Conservation (phyloP, 2,329 filamentous ascomycete species). For the Fusarium penzigii region DNA sequence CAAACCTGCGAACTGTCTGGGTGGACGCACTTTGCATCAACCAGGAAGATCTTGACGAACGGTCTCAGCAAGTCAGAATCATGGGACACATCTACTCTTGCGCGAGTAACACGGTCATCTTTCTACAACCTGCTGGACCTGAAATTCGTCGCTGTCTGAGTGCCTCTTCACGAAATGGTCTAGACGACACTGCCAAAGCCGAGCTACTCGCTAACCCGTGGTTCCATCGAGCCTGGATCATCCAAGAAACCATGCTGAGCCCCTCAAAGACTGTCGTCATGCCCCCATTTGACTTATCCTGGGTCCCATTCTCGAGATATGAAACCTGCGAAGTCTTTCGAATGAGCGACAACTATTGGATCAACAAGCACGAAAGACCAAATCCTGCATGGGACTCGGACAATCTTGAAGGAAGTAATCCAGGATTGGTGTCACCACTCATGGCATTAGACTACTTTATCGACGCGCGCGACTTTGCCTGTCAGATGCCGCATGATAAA, state of each 20-base stretch:
- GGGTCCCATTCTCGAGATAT: neutral
- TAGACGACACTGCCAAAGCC: neutral
- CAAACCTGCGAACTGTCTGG: slow-evolving; percentile 9
- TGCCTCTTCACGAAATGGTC: neutral
- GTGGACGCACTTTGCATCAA: slow-evolving; percentile 27
- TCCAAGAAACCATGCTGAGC: neutral
- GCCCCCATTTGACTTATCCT: too few relatives aligned
- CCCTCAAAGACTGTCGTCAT: too few relatives aligned
- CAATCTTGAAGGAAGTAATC: neutral
- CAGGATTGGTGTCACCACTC: too few relatives aligned
- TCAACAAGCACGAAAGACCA: neutral
- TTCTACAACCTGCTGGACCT: neutral
- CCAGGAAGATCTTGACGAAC: slow-evolving; percentile 17
- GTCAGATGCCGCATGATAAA: too few relatives aligned
- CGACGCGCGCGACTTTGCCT: too few relatives aligned
- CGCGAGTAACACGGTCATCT: neutral
- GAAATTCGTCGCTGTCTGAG: neutral
- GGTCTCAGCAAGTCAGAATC: slow-evolving; percentile 16
- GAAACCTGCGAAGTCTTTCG: neutral
- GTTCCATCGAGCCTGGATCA: neutral
- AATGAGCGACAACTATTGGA: neutral
- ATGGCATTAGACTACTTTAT: too few relatives aligned
- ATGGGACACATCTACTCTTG: slow-evolving; percentile 22
- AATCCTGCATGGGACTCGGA: neutral
- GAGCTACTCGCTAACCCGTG: neutral